Evolutionary conservation across 1,284 basidiomycete species (phyloP).

Genomic region (Pseudozyma sp.): DNA sequence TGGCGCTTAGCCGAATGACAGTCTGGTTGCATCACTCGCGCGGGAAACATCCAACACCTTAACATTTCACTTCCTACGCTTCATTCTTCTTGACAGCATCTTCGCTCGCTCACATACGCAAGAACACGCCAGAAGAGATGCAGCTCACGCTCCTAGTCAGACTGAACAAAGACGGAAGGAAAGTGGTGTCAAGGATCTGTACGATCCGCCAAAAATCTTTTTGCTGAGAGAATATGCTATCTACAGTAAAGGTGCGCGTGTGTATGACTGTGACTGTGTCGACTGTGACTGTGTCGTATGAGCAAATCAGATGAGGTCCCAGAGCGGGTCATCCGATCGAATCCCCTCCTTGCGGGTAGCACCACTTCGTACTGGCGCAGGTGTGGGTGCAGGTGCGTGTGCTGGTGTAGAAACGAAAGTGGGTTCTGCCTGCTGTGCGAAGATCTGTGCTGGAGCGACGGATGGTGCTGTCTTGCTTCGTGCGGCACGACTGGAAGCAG

Average conservation of each 20-base stretch:
- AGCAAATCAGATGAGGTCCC: conserved; percentile 42
- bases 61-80: not conserved
- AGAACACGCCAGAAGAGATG: not conserved
- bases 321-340: conserved; percentile 44
- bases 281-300: conserved; percentile 13
- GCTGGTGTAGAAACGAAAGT: conserved; percentile 23
- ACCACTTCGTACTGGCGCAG: conserved; percentile 14
- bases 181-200: not conserved
- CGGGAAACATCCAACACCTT: not conserved
- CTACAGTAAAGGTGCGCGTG: conserved; percentile 7
- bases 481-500: conserved; percentile 31
- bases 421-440: conserved; percentile 34
- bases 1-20: not conserved
- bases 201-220: not conserved
- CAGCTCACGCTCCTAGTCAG: not conserved
- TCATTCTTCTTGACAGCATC: not conserved
- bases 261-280: too few relatives aligned
- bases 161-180: too few relatives aligned
- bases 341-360: conserved; percentile 47
- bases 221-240: conserved; percentile 11
- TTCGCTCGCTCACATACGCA: not conserved
- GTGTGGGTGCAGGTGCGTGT: conserved; percentile 14
- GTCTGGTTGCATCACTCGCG: conserved; percentile 1
- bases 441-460: conserved; percentile 7
- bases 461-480: conserved; percentile 11